Evolutionary conservation across 768 basidiomycete species (phyloP), one percentile per base, ranked within the genome.

Genomic region (Termitomyces sp.): DNA sequence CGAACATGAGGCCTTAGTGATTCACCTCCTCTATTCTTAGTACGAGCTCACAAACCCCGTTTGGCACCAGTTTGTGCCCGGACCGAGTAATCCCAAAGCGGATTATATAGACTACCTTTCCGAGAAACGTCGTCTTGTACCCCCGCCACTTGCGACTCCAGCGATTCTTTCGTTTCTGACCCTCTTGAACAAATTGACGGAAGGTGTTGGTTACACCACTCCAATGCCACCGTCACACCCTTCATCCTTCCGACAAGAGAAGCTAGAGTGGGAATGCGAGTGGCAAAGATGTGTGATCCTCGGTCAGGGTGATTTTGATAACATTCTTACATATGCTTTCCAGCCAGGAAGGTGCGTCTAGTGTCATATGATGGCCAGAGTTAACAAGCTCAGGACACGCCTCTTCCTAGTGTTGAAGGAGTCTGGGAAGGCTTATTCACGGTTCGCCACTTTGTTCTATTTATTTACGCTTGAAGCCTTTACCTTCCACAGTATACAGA

Each of bases 391-490:
- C 46, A 61, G n/a, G 51, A 14, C 16, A 21, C 55, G 1, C 27
- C 53, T 45, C 11, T 34, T 46, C 46, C 9, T 47, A 89, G 86
- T 57, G 69, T 90, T 35, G 86, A 90, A 59, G 90, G 90, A 6
- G 72, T 85, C 14, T 92, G 90, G 90, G 90, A 92, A 68, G 90
- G 90, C 2, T 68, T 83, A 35, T 92, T 92, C 64, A 86, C 83
- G 17, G 90, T 89, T 63, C 59, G 84, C 73, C 37, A 27, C 31
- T 34, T 21, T 27, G 17, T 12, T 12, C 19, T 25, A 19, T 27
- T n/a, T 7, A 1, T 14, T 14, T 19, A 9, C 19, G 9, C 9
- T 14, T 16, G 17, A 53, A 27, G 34, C 5, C 11, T 21, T 52
- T 17, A 54, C 34, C 16, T 8, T 12, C 19, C 11, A 32, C 66